Evolutionary conservation across 169 alveolate species (phyloP), one percentile per base, ranked within the genome.

Genomic region (Toxoplasma gondii): DNA sequence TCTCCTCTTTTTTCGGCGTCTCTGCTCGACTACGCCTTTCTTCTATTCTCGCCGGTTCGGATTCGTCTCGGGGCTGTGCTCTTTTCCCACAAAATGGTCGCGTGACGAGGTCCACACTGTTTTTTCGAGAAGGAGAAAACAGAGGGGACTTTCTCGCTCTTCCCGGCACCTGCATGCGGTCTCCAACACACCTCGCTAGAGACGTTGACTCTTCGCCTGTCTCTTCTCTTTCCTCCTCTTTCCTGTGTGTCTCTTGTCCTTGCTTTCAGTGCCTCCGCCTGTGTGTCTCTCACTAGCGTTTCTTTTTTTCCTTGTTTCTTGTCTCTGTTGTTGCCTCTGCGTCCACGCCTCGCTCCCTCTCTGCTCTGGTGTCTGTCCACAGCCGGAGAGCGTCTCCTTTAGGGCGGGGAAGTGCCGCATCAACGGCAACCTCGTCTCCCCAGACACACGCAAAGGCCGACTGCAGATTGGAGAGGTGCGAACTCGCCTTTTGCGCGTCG

Each of bases 351-450:
- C 58, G 58, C 58, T 49, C 74, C n/a, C 1, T 1, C 74, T 16
- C n/a, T 64, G 24, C 34, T 64, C 29, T 64, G n/a, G 34, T 64
- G 74, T 53, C 67, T 64, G 74, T 64, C 74, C 29, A 19, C 58
- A 49, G 58, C 58, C 4, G 29, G 74, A 27, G 4, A 24, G 2
- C 49, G n/a, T 44, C 9, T 31, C 49, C 31, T 81, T 87, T 36
- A 12, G 93, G 67, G 97, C 97, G 10, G 97, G 97, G 53, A 96
- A 95, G 91, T 96, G 97, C 82, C 74, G 39, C 45, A 24, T 84
- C 36, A 94, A 96, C 43, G 97, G 94, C 31, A 74, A 90, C 88
- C 49, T 87, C 49, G 94, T 93, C 38, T 90, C 94, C 39, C 97
- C 97, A 7, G 96, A 93, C 69, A 91, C 88, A 64, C 36, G 96